Conservation (phyloP, 192 early-diverging fungal species). For the Dissophora ornata region DNA sequence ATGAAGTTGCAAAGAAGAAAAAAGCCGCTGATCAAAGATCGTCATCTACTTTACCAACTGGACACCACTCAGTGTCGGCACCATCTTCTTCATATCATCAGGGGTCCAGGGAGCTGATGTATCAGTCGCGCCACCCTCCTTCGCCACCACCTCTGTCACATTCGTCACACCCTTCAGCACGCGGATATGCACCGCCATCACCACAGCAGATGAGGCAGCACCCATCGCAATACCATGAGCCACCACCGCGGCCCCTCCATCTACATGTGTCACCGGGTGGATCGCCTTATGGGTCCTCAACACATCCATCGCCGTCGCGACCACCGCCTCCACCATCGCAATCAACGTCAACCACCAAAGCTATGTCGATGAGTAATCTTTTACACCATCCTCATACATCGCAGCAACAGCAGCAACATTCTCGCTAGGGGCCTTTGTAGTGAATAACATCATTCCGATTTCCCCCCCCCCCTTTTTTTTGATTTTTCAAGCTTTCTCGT, state of each 20-base stretch:
- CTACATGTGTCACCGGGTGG: background rate
- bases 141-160: conserved; percentile 7
- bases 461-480: background rate
- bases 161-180: background rate
- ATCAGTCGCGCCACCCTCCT: conserved; percentile 6
- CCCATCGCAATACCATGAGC: conserved; percentile 1
- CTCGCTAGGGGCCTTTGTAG: background rate
- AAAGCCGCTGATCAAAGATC: background rate
- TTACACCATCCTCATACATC: conserved; percentile 11
- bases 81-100: background rate
- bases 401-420: conserved; percentile 1
- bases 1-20: conserved; percentile 18
- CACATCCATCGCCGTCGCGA: background rate
- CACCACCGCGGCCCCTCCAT: background rate
- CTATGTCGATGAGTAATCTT: conserved; percentile 24
- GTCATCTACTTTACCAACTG: background rate
- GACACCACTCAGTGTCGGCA: background rate
- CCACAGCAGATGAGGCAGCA: background rate
- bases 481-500: background rate
- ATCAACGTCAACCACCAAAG: background rate
- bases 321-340: background rate
- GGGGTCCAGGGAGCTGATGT: conserved; percentile 3
- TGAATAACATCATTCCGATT: background rate
- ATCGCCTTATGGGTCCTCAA: background rate
- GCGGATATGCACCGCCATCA: background rate